Conservation (phyloP, 768 basidiomycete species). For the Tubosaeta sp. region DNA sequence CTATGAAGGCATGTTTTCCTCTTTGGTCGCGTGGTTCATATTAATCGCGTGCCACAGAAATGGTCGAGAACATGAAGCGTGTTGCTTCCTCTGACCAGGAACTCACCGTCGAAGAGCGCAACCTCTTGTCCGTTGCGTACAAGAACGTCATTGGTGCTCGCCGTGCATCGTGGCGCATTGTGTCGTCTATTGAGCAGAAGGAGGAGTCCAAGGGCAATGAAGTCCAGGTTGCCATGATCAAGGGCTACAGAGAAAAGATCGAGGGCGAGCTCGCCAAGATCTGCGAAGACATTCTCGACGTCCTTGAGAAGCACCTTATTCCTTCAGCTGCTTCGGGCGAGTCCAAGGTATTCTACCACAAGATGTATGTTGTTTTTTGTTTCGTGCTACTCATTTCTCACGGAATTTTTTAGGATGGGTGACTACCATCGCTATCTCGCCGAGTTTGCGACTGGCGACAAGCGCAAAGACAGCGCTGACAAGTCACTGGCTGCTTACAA, state of each 20-base stretch:
- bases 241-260: conserved; percentile 96
- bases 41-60: conserved; percentile 49
- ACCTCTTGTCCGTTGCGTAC: conserved; percentile 96
- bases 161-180: conserved; percentile 96
- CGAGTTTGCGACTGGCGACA: conserved; percentile 97
- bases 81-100: conserved; percentile 98
- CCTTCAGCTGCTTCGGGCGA: conserved; percentile 96
- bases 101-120: conserved; percentile 97
- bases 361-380: conserved; percentile 63
- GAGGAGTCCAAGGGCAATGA: conserved; percentile 99
- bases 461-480: conserved; percentile 95
- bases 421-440: conserved; percentile 99
- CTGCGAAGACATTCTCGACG: conserved; percentile 97
- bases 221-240: conserved; percentile 94
- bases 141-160: conserved; percentile 99
- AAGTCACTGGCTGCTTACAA: conserved; percentile 98
- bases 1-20: conserved; percentile 72
- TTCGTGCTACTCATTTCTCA: conserved; percentile 6
- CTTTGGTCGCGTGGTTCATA: conserved; percentile 11
- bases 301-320: conserved; percentile 96
- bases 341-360: conserved; percentile 99
- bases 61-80: conserved; percentile 99
- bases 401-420: conserved; percentile 71
- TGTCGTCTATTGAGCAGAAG: conserved; percentile 98
- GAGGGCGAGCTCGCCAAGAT: conserved; percentile 96